Evolutionary conservation across 1,139 yeast species (phyloP), one percentile per base, ranked within the genome.

Genomic region (Zygosaccharomyces sapae): DNA sequence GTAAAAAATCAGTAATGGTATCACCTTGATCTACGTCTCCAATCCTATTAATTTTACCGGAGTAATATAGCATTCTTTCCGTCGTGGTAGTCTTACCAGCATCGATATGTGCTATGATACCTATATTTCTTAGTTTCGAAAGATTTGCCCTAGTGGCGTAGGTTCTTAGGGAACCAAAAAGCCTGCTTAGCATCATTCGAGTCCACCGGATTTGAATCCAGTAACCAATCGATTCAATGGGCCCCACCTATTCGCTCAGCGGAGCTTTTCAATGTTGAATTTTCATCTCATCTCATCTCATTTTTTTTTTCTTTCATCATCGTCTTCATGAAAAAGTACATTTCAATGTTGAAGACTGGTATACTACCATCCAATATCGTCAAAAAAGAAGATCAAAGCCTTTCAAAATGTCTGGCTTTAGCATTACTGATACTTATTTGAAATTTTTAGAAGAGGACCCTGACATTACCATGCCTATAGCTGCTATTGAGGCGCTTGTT

Each of bases 391-490:
- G n/a, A n/a, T 2, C 12, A n/a, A 37, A 30, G 7, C 5, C n/a
- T 2, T 18, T 19, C 31, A 22, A 6, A 5, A 65, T 62, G 67
- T 43, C 61, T 3, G 74, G 72, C 33, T 88, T 90, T 62, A 95
- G 89, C 65, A 88, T 92, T 56, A 88, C 84, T 43, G 74, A 79
- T 56, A 80, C 92, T 0, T 92, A 92, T 65, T 75, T 86, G 53
- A 77, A 79, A 65, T 89, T 87, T 66, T 73, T 92, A 50, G 80
- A 77, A 55, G 96, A 89, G 48, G 97, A 92, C 68, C 76, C 86
- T 19, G 97, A 92, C 46, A 86, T 92, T 83, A 90, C 98, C 9
- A 92, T 90, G 97, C 99, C 99, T 4, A 87, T 94, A 36, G 99
- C 98, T 44, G 98, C 98, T 43, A 92, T 92, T 61, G 97, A 92